These are phyloP conservation scores for Annulohypoxylon nitens DNA, from an alignment of 495 filamentous ascomycete species.

Conservation along the genomic window DNA sequence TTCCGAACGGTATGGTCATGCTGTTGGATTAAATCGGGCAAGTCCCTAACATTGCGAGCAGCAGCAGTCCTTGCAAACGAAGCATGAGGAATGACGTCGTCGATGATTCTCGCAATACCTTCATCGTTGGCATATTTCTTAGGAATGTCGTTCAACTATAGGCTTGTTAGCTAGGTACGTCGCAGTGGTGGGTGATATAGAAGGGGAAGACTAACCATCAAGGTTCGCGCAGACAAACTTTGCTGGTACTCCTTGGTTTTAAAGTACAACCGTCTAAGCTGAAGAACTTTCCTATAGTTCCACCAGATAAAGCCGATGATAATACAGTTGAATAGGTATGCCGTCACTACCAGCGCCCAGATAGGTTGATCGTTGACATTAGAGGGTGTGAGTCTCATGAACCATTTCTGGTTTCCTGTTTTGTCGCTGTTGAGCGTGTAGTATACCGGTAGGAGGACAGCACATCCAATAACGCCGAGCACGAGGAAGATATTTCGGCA, in stretches of 20 bases:
- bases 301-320: slow-evolving; percentile 87
- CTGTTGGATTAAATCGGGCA: slow-evolving; percentile 85
- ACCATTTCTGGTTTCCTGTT: slow-evolving; percentile 64
- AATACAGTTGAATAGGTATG: slow-evolving; percentile 82
- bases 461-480: slow-evolving; percentile 79
- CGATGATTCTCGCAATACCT: slow-evolving; percentile 84
- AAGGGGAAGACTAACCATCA: slow-evolving; percentile 73
- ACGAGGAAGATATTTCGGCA: slow-evolving; percentile 88
- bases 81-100: slow-evolving; percentile 78
- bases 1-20: slow-evolving; percentile 84
- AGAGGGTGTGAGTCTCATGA: slow-evolving; percentile 65
- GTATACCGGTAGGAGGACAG: slow-evolving; percentile 88
- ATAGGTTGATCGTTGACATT: slow-evolving; percentile 69
- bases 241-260: slow-evolving; percentile 89
- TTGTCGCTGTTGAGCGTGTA: slow-evolving; percentile 69
- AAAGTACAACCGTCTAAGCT: slow-evolving; percentile 82
- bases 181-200: neutral
- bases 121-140: slow-evolving; percentile 80
- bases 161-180: slow-evolving; percentile 44
- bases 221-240: slow-evolving; percentile 87
- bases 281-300: slow-evolving; percentile 82
- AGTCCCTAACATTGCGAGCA: slow-evolving; percentile 89
- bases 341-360: slow-evolving; percentile 87
- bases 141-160: slow-evolving; percentile 86
- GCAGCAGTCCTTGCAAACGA: slow-evolving; percentile 84